A percentile compares a stretch with the other conserved stretches of the same genome.
phyloP scores from a whole-genome alignment of 768 basidiomycete species.

The Neoboletus subvelutipes region DNA sequence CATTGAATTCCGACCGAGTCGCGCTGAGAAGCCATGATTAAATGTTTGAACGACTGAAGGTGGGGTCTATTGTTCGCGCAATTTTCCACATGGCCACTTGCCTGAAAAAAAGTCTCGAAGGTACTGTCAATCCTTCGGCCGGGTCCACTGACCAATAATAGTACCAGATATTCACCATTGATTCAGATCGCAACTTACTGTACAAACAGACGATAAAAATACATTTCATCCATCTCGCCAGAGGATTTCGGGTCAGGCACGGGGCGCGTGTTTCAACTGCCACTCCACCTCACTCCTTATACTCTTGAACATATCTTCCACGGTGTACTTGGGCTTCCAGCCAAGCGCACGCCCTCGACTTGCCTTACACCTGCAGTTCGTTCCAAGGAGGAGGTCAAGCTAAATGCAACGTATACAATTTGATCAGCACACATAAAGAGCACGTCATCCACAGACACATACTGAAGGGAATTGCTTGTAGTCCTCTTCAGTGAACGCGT shows the following conservation, averaged over 20 bases:
- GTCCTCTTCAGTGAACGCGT: conserved; percentile 38
- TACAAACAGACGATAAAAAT: not conserved
- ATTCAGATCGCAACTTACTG: not conserved
- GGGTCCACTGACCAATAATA: not conserved
- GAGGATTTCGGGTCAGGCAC: not conserved
- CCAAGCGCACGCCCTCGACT: conserved; percentile 25
- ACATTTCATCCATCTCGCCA: not conserved
- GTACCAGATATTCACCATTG: not conserved
- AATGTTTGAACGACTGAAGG: no score
- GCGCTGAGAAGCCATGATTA: no score
- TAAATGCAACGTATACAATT: not conserved
- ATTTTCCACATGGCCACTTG: no score
- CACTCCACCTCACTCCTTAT: conserved; percentile 22
- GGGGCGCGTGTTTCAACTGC: conserved; percentile 9
- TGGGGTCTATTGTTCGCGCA: no score
- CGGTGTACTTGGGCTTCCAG: conserved; percentile 34
- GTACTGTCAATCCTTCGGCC: no score
- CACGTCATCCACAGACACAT: not conserved
- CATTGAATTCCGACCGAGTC: no score
- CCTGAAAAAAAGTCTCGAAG: no score
- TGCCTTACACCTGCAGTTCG: conserved; percentile 21
- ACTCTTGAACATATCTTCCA: conserved; percentile 22
- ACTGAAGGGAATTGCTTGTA: conserved; percentile 3
- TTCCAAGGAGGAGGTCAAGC: conserved; percentile 21
- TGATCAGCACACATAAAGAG: not conserved